Base-by-base conservation (phyloP, 1,284 basidiomycete species). In the Heterobasidion parviporum region DNA sequence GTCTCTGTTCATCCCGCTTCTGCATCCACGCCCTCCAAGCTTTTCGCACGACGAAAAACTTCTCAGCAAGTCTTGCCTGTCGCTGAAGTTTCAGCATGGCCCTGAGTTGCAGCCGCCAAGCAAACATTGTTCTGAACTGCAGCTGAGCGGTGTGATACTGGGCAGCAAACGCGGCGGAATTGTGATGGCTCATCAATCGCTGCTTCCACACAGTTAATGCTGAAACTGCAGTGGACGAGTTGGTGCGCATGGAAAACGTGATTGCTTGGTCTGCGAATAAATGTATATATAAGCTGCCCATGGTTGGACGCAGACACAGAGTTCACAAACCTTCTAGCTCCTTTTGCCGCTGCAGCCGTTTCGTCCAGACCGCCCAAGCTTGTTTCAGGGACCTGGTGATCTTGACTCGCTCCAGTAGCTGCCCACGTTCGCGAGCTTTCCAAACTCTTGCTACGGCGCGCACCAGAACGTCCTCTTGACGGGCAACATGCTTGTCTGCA, bases 381-480 rank as follows among this genome's bases (percentile, higher is more conserved):
- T 70, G 67, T 61, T 75, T 77, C 41, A 81, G 55, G 9, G 82
- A 60, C 32, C 80, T 75, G 12, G 72, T 60, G 5, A 72, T 68
- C 57, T 74, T 76, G 33, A 85, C 79, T 48, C 80, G 76, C 59
- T 81, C 79, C 9, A 90, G 73, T 20, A 84, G 74, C 53, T 71
- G 72, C 16, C 85, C 85, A 15, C 84, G 79, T 65, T 86, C 85
- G 50, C 81, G 81, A 33, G 86, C 84, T 62, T 81, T 83, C 88
- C 89, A 89, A 16, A 90, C 80, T 51, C 83, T 76, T 61, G 80
- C 70, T 41, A 88, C 72, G 18, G 84, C 88, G 48, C 80, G 78
- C 38, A 88, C 61, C 8, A 90, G 74, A 18, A 85, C 72, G 53
- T 75, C 75, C 62, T 90, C 83, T 64, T 83, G 85, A 45, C 83